Evolutionary conservation across 2,329 filamentous ascomycete species (phyloP).

Genomic region (Diplocarpon rosae): DNA sequence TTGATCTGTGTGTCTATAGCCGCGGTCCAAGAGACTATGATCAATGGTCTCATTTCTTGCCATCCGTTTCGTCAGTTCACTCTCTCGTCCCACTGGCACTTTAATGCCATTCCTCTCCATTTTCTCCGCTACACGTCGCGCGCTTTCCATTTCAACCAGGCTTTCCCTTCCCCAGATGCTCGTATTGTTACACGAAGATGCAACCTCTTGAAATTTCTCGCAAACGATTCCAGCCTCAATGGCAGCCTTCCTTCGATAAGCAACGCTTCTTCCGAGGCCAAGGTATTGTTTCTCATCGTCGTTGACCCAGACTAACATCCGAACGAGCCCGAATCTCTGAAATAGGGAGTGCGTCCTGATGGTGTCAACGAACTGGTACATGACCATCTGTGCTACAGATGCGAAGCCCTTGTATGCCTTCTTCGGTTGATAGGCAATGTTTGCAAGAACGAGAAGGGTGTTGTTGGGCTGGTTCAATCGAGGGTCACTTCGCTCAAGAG

Average conservation of each 20-base stretch:
- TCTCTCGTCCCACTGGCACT: conserved; percentile 37
- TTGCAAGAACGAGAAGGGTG: conserved; percentile 61
- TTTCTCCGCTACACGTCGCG: conserved; percentile 29
- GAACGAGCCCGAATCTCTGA: conserved; percentile 67
- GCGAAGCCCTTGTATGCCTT: conserved; percentile 40
- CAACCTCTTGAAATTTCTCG: conserved; percentile 49
- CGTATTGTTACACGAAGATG: conserved; percentile 26
- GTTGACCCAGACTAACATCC: conserved; percentile 65
- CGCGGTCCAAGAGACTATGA: no score
- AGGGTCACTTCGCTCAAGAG: conserved; percentile 27
- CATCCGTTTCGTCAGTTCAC: conserved; percentile 10
- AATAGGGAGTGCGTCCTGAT: conserved; percentile 50
- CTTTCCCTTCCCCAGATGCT: conserved; percentile 31
- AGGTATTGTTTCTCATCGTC: conserved; percentile 42
- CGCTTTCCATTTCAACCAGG: conserved; percentile 37
- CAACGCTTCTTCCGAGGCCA: conserved; percentile 46
- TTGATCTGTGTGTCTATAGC: no score
- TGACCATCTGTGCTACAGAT: conserved; percentile 45
- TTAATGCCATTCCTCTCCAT: conserved; percentile 36
- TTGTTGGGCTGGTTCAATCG: conserved; percentile 48
- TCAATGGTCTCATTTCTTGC: conserved; percentile 3
- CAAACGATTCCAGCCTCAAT: conserved; percentile 51
- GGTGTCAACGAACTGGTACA: conserved; percentile 50
- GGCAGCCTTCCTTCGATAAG: conserved; percentile 43
- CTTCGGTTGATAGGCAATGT: conserved; percentile 46